These are phyloP conservation scores for Panicum virgatum DNA, from an alignment of 202 grass and related monocot genomes.

Conservation along the genomic window DNA sequence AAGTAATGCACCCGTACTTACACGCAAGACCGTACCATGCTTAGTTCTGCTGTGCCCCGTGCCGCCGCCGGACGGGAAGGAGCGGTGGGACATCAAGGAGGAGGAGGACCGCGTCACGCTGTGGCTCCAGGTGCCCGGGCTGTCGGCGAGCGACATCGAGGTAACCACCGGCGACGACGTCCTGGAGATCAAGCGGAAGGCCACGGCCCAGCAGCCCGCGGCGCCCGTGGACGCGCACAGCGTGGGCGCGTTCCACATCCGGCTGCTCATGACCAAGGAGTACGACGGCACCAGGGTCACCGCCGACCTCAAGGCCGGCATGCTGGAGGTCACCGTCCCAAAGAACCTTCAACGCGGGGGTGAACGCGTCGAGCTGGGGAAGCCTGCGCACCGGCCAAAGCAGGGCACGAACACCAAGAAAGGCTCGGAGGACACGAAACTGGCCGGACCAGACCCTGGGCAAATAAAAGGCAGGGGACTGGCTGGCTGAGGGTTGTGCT, in stretches of 20 bases:
- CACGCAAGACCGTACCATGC: background rate
- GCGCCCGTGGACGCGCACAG: background rate
- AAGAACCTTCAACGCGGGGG: background rate
- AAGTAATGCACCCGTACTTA: background rate
- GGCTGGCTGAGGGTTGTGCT: background rate
- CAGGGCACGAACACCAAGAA: background rate
- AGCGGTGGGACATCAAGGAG: constrained; percentile 44
- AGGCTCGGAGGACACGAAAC: background rate
- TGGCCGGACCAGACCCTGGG: background rate
- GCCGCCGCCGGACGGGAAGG: constrained; percentile 17
- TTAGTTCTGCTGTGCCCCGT: constrained; percentile 33
- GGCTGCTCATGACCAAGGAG: constrained; percentile 39
- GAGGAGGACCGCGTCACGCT: constrained; percentile 7
- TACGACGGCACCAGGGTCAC: background rate
- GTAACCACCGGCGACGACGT: constrained; percentile 4
- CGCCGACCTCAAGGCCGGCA: constrained; percentile 37
- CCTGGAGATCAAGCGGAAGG: constrained; percentile 40
- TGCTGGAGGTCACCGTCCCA: constrained; percentile 36
- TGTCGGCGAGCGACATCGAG: constrained; percentile 28
- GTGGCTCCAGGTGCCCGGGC: constrained; percentile 39
- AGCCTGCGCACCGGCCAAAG: background rate
- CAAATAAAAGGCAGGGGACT: background rate
- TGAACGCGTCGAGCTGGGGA: background rate
- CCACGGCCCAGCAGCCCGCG: too few species aligned
- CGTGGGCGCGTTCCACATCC: constrained; percentile 31